Evolutionary conservation across 2,329 filamentous ascomycete species (phyloP).

Genomic region (Thielaviopsis musarum): DNA sequence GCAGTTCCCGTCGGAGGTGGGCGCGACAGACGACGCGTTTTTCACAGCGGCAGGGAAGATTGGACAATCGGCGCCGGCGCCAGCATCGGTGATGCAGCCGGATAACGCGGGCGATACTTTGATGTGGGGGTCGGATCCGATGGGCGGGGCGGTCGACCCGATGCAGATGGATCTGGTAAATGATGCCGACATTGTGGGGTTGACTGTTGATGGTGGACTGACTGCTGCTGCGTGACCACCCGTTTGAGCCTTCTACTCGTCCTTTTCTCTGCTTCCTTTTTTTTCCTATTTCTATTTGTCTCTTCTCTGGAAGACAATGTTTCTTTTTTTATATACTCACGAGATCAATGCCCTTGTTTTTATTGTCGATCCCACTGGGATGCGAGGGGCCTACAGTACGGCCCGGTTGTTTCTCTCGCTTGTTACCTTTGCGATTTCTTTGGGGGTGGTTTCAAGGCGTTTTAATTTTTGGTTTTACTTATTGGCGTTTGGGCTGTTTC

Average conservation of each 20-base stretch:
- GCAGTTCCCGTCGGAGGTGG: slow-evolving; percentile 35
- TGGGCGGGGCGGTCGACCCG: background rate
- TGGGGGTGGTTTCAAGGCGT: too few relatives aligned
- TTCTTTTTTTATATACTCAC: too few relatives aligned
- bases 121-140: slow-evolving; percentile 9
- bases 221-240: background rate
- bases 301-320: too few relatives aligned
- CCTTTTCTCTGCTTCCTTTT: background rate
- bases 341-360: too few relatives aligned
- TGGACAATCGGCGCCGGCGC: slow-evolving; percentile 13
- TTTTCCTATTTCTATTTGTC: too few relatives aligned
- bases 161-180: background rate
- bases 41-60: slow-evolving; percentile 12
- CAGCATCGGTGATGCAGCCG: background rate
- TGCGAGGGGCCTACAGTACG: too few relatives aligned
- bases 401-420: too few relatives aligned
- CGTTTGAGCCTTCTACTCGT: background rate
- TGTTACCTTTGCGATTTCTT: too few relatives aligned
- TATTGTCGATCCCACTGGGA: too few relatives aligned
- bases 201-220: slow-evolving; percentile 3
- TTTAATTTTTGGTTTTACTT: too few relatives aligned
- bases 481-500: too few relatives aligned
- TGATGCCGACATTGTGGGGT: slow-evolving; percentile 14
- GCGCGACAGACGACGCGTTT: slow-evolving; percentile 22
- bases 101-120: background rate